Evolutionary conservation across 768 basidiomycete species (phyloP).

Genomic region (Boletus speciosus): DNA sequence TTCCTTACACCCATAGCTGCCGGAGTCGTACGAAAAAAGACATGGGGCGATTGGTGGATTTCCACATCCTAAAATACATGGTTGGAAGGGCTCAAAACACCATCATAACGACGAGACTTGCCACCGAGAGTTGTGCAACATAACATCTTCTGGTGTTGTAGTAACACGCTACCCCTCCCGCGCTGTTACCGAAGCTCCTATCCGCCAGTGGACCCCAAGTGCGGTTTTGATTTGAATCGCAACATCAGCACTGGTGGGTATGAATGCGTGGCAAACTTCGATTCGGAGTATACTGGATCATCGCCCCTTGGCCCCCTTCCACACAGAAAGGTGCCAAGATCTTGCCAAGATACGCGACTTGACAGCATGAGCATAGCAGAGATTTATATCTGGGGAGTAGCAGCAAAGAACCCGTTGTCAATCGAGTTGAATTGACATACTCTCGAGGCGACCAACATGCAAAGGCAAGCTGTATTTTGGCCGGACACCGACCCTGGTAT

Average conservation of each 20-base stretch:
- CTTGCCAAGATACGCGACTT: constrained; percentile 2
- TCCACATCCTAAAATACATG: neutral
- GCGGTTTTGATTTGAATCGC: neutral
- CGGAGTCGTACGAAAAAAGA: neutral
- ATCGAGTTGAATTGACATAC: neutral
- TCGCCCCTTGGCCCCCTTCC: neutral
- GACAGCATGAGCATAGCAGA: neutral
- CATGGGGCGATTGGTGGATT: neutral
- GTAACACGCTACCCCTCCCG: neutral
- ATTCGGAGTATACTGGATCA: neutral
- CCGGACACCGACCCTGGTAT: neutral
- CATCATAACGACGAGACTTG: too few species aligned
- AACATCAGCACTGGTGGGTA: too few species aligned
- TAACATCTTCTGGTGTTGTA: too few species aligned
- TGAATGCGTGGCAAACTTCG: neutral
- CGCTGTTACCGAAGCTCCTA: too few species aligned
- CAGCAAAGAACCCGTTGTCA: neutral
- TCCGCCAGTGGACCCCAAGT: neutral
- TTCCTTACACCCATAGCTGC: neutral
- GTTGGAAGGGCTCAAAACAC: neutral
- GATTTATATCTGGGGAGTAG: neutral
- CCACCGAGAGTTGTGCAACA: too few species aligned
- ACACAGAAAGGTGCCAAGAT: neutral
- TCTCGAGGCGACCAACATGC: neutral
- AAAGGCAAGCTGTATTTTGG: neutral